Evolutionary conservation across 163 green algal species (phyloP), one percentile per base, ranked within the genome.

Genomic region (Volvox carteri): DNA sequence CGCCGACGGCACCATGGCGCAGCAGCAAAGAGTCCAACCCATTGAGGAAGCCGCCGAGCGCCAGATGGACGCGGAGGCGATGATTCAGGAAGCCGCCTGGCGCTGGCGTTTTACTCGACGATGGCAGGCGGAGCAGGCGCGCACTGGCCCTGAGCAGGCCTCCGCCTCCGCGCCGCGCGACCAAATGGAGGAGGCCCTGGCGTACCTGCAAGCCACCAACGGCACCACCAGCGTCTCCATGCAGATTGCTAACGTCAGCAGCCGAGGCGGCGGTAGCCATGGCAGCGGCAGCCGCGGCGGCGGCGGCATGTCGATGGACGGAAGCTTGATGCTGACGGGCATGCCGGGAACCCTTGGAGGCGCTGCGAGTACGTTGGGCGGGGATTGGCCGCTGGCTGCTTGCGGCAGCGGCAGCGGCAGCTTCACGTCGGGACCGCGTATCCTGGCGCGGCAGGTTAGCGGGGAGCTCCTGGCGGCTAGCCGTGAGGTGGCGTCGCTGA

Each of bases 111-210:
- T 94, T 54, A 87, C 92, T 23, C 85, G 81, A 44, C 87, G 92
- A 19, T 95, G 92, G 92, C 92, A 94, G 35, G 87, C 87, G 42
- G 92, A 95, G 91, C 92, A 95, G 84, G 28, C 81, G 42, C 90
- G 92, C 30, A 48, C 42, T 28, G 81, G 25, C 12, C 18, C 83
- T 0, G 50, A 58, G 9, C 81, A 54, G 19, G 33, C 81, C 28
- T 65, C 65, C 28, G 46, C 35, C 25, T 60, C 68, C 23, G 23
- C 73, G 19, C 50, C 81, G 23, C 72, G 37, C 16, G 90, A 91
- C 67, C 73, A 80, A 37, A 88, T 93, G 72, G 92, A 94, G n/a
- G 92, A 94, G 52, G 92, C 92, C 0, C 90, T 94, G 12, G 85
- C 85, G 30, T 94, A 93, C 88, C 86, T 94, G 9, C 25, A 84